A percentile compares a stretch with the other conserved stretches of the same genome.
These are phyloP conservation scores for Morella rubra DNA, from an alignment of 306 rosid genomes.

Conservation along the genomic window DNA sequence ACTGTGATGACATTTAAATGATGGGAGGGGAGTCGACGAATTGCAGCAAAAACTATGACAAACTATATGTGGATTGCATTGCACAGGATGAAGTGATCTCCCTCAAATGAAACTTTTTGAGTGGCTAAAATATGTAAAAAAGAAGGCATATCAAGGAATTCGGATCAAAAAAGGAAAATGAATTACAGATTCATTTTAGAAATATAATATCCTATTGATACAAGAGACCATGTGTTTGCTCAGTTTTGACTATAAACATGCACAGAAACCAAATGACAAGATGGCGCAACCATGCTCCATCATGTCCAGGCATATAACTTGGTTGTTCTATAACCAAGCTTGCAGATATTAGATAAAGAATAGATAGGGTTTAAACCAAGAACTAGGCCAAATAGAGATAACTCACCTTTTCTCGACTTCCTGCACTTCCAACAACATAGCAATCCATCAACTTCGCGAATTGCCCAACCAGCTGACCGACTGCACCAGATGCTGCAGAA, in stretches of 20 bases:
- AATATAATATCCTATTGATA: neutral
- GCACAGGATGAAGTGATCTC: no score
- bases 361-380: neutral
- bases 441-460: constrained; percentile 7
- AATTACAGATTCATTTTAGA: neutral
- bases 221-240: neutral
- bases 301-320: neutral
- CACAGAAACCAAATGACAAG: neutral
- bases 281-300: neutral
- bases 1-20: neutral
- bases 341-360: neutral
- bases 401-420: neutral
- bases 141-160: no score
- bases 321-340: neutral
- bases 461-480: constrained; percentile 46
- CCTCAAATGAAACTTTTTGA: no score
- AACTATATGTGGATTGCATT: neutral
- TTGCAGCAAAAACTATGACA: neutral
- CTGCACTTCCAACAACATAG: constrained; percentile 9
- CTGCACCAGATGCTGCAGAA: constrained; percentile 40
- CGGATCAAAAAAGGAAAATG: neutral
- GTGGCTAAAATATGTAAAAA: neutral
- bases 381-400: neutral
- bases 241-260: no score
- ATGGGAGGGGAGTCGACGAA: neutral